These are phyloP conservation scores for Cladobotryum protrusum DNA, from an alignment of 2,329 filamentous ascomycete genomes.

Conservation along the genomic window DNA sequence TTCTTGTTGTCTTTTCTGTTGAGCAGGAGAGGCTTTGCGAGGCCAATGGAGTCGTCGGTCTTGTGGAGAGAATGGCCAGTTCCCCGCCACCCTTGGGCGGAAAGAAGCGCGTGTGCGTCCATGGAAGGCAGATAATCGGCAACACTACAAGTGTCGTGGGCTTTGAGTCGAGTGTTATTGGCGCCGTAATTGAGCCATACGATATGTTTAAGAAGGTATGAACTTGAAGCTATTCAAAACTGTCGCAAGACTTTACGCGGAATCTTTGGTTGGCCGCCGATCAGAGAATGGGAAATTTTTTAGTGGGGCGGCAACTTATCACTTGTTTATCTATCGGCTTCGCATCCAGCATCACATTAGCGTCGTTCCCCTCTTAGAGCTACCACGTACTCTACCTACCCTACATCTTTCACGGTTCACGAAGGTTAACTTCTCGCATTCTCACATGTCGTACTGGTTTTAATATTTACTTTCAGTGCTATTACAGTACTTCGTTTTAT, in stretches of 20 bases:
- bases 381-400: too few relatives aligned
- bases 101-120: constrained; percentile 79
- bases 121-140: constrained; percentile 41
- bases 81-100: constrained; percentile 84
- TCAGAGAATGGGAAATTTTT: constrained; percentile 19
- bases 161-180: neutral
- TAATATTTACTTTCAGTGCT: too few relatives aligned
- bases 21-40: constrained; percentile 76
- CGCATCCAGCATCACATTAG: neutral
- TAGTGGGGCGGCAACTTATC: constrained; percentile 24
- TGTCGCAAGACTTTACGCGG: neutral
- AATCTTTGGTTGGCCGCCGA: neutral
- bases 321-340: constrained; percentile 18
- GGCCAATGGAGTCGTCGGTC: constrained; percentile 63
- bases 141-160: neutral
- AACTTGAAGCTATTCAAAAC: neutral
- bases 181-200: neutral
- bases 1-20: constrained; percentile 74
- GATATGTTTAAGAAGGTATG: neutral
- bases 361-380: neutral
- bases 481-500: too few relatives aligned
- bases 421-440: neutral
- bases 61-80: constrained; percentile 82
- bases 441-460: too few relatives aligned
- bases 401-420: too few relatives aligned